These are phyloP conservation scores for Holtermanniella nyarrowii DNA, from an alignment of 768 basidiomycete genomes.

Conservation along the genomic window DNA sequence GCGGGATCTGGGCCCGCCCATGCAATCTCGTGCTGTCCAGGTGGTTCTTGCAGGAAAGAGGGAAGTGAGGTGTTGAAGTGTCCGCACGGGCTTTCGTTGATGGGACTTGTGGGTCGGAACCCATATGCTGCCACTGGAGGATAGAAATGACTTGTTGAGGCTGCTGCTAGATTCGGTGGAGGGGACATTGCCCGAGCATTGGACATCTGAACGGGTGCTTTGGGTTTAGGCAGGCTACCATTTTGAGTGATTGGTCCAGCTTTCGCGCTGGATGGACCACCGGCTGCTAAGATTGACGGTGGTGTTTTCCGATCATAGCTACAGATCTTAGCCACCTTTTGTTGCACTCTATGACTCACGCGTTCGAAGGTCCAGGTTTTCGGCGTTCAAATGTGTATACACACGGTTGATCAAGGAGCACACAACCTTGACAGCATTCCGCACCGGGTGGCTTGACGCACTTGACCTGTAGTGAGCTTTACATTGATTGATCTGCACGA, in stretches of 20 bases:
- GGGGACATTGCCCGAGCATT: too few species aligned
- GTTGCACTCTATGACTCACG: slow-evolving; percentile 3
- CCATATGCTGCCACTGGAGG: not conserved
- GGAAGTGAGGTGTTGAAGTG: not conserved
- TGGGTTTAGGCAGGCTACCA: too few species aligned
- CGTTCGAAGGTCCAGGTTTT: slow-evolving; percentile 14
- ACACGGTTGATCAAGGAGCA: slow-evolving; percentile 6
- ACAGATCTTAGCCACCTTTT: too few species aligned
- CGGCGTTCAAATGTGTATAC: slow-evolving; percentile 10
- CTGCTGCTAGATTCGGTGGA: too few species aligned
- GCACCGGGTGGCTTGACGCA: slow-evolving; percentile 6
- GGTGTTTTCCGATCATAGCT: slow-evolving; percentile 4
- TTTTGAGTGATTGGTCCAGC: not conserved
- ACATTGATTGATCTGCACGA: slow-evolving; percentile 4
- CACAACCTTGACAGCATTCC: slow-evolving; percentile 8
- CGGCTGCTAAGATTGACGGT: too few species aligned
- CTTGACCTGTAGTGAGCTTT: slow-evolving; percentile 10
- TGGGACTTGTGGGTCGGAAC: not conserved
- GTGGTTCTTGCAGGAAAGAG: not conserved
- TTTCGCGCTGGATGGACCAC: too few species aligned
- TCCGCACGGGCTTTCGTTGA: not conserved
- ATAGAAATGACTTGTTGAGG: too few species aligned
- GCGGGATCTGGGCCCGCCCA: not conserved
- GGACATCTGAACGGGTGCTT: too few species aligned
- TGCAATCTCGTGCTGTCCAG: not conserved